Evolutionary conservation across 2,329 filamentous ascomycete genomes (phyloP).

Genomic region (Aspergillus tamarii): DNA sequence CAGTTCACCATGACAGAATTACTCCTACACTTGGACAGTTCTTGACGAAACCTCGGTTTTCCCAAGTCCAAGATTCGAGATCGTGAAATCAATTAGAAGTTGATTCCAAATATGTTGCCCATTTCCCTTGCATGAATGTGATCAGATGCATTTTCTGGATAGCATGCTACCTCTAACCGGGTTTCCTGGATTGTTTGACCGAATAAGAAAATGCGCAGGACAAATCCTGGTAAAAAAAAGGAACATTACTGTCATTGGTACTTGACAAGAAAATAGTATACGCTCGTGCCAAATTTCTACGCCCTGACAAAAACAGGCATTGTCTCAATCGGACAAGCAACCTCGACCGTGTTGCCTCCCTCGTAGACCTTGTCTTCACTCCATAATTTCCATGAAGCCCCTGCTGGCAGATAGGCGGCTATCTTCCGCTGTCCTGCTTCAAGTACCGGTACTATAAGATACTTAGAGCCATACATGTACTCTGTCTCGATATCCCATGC

Average conservation of each 20-base stretch:
- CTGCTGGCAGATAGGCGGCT: slow-evolving; percentile 58
- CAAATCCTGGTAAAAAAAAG: background rate
- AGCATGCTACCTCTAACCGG: background rate
- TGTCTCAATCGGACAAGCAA: slow-evolving; percentile 48
- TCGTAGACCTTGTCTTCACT: slow-evolving; percentile 36
- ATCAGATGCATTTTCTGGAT: background rate
- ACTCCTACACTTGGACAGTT: background rate
- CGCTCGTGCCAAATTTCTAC: slow-evolving; percentile 2
- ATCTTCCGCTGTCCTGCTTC: slow-evolving; percentile 49
- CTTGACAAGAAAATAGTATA: background rate
- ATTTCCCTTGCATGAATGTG: background rate
- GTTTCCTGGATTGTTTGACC: background rate
- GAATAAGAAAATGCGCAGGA: background rate
- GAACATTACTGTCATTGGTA: too few relatives aligned
- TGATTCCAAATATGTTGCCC: background rate
- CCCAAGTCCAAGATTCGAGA: background rate
- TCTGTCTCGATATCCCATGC: slow-evolving; percentile 63
- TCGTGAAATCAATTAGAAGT: background rate
- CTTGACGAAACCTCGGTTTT: background rate
- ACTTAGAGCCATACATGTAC: slow-evolving; percentile 67
- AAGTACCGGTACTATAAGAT: slow-evolving; percentile 62
- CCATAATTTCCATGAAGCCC: slow-evolving; percentile 50
- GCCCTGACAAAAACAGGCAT: slow-evolving; percentile 52
- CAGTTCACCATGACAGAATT: background rate
- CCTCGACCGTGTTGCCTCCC: slow-evolving; percentile 46